Evolutionary conservation across 805 yeast species (phyloP), one percentile per base, ranked within the genome.

Genomic region (Ogataea naganishii): DNA sequence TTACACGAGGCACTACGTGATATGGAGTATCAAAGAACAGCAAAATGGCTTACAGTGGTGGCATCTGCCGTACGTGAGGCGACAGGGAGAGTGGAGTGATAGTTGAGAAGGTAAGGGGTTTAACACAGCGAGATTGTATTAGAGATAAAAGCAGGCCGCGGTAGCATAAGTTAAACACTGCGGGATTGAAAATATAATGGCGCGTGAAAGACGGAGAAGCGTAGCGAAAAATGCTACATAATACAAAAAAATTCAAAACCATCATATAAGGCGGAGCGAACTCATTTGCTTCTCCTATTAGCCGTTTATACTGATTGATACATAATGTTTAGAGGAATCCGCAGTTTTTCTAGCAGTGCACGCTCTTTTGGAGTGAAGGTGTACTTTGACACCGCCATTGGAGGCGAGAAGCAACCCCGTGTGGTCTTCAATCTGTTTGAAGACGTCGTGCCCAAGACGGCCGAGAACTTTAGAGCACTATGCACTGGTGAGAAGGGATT

Each of bases 401-500:
- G 64, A 43, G 80, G 79, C 37, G 57, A 55, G 36, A 62, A 60
- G 41, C 58, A 60, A 37, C 67, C 65, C 35, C 58, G 75, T 59
- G 67, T 89, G 53, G 70, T 72, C 56, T 89, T 89, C 80, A 68
- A 85, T 62, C 75, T 86, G 56, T 85, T 78, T 77, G 75, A 80
- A 69, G 88, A 82, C 54, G 81, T 79, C 48, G 92, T 81, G 45
- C 96, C 96, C 65, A 88, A 85, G 75, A 88, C 96, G 41, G 80
- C 94, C 44, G 94, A 82, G 65, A 88, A 88, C 73, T 88, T 88
- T 81, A 80, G 95, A 65, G 95, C 94, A 40, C 72, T 88, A 53
- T 69, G 80, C 60, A 86, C 78, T 36, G 72, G 95, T 46, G 95
- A 84, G 66, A 79, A 84, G 69, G 97, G 96, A 34, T 82, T 68